Percentiles rank a stretch among this genome's conserved stretches.
Evolutionary conservation across 176 grass and related monocot species (phyloP).

Genomic region (Cymbopogon citratus): DNA sequence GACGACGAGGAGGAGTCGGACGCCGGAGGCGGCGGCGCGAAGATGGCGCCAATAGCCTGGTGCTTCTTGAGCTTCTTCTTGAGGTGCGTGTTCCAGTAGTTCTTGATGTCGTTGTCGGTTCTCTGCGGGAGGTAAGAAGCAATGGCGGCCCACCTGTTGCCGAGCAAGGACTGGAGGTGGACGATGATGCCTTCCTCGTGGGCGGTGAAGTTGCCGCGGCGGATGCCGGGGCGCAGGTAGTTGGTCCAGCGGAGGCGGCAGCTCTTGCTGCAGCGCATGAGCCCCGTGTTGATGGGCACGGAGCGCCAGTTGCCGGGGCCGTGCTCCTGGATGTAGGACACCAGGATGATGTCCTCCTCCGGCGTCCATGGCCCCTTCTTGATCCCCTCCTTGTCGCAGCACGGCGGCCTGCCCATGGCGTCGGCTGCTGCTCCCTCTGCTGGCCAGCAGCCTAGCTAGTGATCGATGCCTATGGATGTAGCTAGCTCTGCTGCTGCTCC

Average conservation of each 20-base stretch:
- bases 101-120: slow-evolving; percentile 95
- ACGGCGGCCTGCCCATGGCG: slow-evolving; percentile 70
- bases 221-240: slow-evolving; percentile 75
- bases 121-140: slow-evolving; percentile 77
- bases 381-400: slow-evolving; percentile 67
- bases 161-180: slow-evolving; percentile 79
- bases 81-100: slow-evolving; percentile 94
- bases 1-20: not conserved
- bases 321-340: slow-evolving; percentile 83
- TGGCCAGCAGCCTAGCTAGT: too few species aligned
- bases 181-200: slow-evolving; percentile 83
- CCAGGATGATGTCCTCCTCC: slow-evolving; percentile 84
- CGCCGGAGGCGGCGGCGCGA: slow-evolving; percentile 19
- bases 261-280: slow-evolving; percentile 89
- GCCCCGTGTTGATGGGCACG: slow-evolving; percentile 69
- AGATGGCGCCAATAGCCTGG: slow-evolving; percentile 39
- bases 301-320: slow-evolving; percentile 79
- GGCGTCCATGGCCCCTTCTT: slow-evolving; percentile 89
- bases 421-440: not conserved
- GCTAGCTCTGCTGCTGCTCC: not conserved
- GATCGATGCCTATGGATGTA: too few species aligned
- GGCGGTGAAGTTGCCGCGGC: slow-evolving; percentile 61
- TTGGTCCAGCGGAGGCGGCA: slow-evolving; percentile 82
- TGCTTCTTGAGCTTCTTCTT: slow-evolving; percentile 88
- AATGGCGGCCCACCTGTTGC: slow-evolving; percentile 86